phyloP scores from a whole-genome alignment of 331 rosid species.

The Prunus yedoensis region DNA sequence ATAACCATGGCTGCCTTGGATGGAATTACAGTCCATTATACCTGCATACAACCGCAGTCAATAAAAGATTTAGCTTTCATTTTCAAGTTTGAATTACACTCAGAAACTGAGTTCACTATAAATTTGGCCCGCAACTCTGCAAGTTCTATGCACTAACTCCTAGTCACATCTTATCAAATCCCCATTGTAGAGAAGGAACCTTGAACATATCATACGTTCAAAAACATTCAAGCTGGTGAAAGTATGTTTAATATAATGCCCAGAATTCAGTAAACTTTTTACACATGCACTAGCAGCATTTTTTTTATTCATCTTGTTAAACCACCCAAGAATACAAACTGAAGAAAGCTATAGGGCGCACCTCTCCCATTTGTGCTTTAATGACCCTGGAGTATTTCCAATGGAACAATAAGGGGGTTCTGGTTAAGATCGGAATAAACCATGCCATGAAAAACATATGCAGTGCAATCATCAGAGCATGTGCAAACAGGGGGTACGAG shows the following conservation, averaged over 20 bases:
- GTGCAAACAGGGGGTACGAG: slow-evolving; percentile 82
- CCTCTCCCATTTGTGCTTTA: slow-evolving; percentile 72
- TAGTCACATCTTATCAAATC: neutral
- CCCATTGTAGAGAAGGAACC: neutral
- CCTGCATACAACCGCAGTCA: slow-evolving; percentile 47
- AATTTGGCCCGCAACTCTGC: neutral
- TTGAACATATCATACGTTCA: neutral
- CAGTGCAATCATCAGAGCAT: slow-evolving; percentile 87
- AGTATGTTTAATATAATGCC: neutral
- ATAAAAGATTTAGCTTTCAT: neutral
- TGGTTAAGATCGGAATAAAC: slow-evolving; percentile 86
- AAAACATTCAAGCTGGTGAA: too few relatives aligned
- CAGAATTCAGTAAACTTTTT: neutral
- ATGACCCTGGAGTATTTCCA: slow-evolving; percentile 87
- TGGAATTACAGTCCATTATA: slow-evolving; percentile 92
- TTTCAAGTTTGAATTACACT: neutral
- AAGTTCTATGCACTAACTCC: too few relatives aligned
- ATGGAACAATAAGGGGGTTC: slow-evolving; percentile 82
- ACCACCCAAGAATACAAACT: slow-evolving; percentile 11
- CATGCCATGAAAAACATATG: slow-evolving; percentile 88
- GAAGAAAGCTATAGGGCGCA: slow-evolving; percentile 25
- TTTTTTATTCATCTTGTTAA: neutral
- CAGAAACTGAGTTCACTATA: neutral
- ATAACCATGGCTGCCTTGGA: slow-evolving; percentile 95
- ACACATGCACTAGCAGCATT: neutral